phyloP scores from a whole-genome alignment of 768 basidiomycete species.

The Sistotremastrum niveocremeum region DNA sequence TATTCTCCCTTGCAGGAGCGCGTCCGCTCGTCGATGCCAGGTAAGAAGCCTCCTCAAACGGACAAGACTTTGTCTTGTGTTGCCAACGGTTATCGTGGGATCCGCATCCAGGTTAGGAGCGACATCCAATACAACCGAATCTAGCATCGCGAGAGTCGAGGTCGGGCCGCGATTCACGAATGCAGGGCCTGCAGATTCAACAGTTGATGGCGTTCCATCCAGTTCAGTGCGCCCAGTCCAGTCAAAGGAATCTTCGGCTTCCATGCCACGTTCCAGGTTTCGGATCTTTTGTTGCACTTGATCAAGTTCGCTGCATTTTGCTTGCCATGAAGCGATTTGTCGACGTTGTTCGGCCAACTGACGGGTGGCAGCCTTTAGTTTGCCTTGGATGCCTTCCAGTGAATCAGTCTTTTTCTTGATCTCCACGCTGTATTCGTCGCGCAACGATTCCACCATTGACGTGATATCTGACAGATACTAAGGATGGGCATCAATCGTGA shows the following conservation, averaged over 20 bases:
- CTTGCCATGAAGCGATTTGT: conserved; percentile 67
- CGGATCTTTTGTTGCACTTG: conserved; percentile 66
- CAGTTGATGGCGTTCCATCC: conserved; percentile 23
- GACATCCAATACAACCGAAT: conserved; percentile 45
- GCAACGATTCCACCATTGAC: conserved; percentile 66
- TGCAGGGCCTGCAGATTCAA: conserved; percentile 35
- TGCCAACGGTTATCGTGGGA: conserved; percentile 49
- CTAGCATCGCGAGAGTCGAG: conserved; percentile 53
- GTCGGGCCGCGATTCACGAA: conserved; percentile 58
- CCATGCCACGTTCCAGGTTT: conserved; percentile 70
- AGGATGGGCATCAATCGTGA: conserved; percentile 2
- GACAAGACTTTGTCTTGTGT: conserved; percentile 48
- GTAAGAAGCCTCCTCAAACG: conserved; percentile 60
- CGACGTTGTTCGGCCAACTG: conserved; percentile 84
- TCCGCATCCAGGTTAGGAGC: conserved; percentile 54
- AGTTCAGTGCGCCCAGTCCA: conserved; percentile 68
- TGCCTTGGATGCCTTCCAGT: conserved; percentile 76
- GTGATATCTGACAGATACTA: conserved; percentile 52
- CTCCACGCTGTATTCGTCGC: conserved; percentile 69
- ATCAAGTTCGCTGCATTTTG: conserved; percentile 63
- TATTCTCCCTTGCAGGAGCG: conserved; percentile 56
- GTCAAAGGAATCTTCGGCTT: conserved; percentile 72
- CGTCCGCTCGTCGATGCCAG: conserved; percentile 76
- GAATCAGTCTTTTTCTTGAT: conserved; percentile 76
- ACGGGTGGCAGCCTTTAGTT: conserved; percentile 79